Conservation (phyloP, 495 filamentous ascomycete species). For the Hypoxylon fuscum region DNA sequence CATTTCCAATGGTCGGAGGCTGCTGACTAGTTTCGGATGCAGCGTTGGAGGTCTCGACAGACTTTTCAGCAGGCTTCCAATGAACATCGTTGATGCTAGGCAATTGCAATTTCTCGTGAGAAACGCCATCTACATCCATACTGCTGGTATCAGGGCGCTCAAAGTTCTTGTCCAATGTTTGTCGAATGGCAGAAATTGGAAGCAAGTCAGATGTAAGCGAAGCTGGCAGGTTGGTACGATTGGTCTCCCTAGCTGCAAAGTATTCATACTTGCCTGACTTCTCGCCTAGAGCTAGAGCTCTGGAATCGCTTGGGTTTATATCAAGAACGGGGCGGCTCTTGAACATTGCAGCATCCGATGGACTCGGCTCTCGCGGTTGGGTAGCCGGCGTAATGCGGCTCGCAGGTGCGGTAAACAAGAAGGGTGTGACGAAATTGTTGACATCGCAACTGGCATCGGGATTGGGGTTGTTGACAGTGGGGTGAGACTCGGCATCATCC, state of each 20-base stretch:
- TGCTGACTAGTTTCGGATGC: neutral
- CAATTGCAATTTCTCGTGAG: neutral
- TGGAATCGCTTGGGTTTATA: slow-evolving; percentile 1
- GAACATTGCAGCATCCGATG: slow-evolving; percentile 56
- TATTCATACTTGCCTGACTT: slow-evolving; percentile 51
- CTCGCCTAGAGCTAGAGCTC: slow-evolving; percentile 41
- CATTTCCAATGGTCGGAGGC: neutral
- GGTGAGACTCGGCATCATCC: too few species aligned
- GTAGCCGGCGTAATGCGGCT: neutral
- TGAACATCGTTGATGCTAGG: neutral
- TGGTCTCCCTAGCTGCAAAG: slow-evolving; percentile 52
- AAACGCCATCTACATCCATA: neutral
- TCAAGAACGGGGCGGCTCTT: slow-evolving; percentile 38
- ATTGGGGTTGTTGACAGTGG: too few species aligned
- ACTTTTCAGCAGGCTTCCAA: neutral
- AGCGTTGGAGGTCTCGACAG: neutral
- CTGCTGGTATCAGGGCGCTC: neutral
- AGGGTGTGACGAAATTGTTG: slow-evolving; percentile 25
- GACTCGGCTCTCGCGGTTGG: slow-evolving; percentile 46
- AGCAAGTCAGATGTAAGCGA: slow-evolving; percentile 4
- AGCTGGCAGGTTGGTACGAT: slow-evolving; percentile 28
- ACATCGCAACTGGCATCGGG: too few species aligned
- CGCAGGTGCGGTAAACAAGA: slow-evolving; percentile 15
- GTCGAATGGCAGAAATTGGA: slow-evolving; percentile 27
- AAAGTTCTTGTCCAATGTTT: slow-evolving; percentile 15